Conservation (phyloP, 768 basidiomycete genomes). For the Mycena venus region DNA sequence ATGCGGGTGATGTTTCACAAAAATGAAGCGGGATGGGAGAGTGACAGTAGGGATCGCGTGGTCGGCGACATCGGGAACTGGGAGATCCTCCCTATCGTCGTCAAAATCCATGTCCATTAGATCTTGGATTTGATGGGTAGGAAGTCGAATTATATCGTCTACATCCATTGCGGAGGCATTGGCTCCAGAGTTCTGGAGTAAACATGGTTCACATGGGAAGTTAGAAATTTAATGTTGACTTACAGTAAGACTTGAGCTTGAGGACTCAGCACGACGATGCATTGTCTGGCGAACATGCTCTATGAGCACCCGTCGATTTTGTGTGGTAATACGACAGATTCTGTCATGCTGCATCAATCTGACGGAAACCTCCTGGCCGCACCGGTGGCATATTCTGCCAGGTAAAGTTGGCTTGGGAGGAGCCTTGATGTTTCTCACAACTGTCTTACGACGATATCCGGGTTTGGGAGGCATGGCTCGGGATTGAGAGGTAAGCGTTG, state of each 20-base stretch:
- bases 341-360: slow-evolving; percentile 1
- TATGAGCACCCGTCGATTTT: background rate
- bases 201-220: background rate
- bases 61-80: background rate
- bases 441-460: background rate
- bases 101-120: background rate
- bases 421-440: background rate
- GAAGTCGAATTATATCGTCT: slow-evolving; percentile 14
- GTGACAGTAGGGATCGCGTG: background rate
- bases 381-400: background rate
- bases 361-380: background rate
- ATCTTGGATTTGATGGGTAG: slow-evolving; percentile 5
- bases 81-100: background rate
- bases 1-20: slow-evolving; percentile 21
- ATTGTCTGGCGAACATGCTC: background rate
- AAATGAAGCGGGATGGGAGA: slow-evolving; percentile 20
- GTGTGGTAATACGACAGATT: background rate
- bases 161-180: background rate
- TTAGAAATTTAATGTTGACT: background rate
- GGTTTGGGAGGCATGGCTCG: background rate
- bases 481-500: no score
- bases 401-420: background rate
- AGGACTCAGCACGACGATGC: background rate
- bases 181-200: background rate
- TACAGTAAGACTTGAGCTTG: background rate